phyloP scores from a whole-genome alignment of 495 filamentous ascomycete species.

The Penicillium roqueforti region DNA sequence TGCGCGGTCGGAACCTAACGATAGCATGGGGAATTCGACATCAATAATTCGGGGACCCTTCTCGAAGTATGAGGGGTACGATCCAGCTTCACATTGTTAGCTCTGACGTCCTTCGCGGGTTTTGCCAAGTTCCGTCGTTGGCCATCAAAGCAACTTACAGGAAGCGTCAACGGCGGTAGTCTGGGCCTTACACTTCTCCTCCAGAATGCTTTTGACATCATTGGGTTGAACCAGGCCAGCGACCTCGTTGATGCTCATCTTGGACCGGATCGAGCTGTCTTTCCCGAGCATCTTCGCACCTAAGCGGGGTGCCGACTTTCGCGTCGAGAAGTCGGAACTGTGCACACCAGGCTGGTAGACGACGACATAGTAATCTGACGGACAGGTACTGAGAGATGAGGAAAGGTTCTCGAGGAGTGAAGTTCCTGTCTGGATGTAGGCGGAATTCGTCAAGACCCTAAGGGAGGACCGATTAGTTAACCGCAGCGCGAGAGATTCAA shows the following conservation, averaged over 20 bases:
- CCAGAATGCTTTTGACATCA: conserved; percentile 48
- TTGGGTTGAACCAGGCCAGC: conserved; percentile 56
- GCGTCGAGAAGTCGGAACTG: conserved; percentile 56
- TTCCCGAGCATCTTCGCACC: conserved; percentile 48
- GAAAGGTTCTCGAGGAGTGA: conserved; percentile 31
- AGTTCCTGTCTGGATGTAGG: conserved; percentile 41
- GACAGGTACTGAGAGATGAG: conserved; percentile 57
- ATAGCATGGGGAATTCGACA: conserved; percentile 50
- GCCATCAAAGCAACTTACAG: conserved; percentile 44
- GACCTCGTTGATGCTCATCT: conserved; percentile 56
- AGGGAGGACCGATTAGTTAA: conserved; percentile 30
- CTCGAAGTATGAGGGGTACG: conserved; percentile 44
- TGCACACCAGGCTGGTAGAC: conserved; percentile 75
- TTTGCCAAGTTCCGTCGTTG: background rate
- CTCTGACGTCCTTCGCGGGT: background rate
- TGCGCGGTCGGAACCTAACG: conserved; percentile 34
- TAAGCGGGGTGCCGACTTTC: conserved; percentile 57
- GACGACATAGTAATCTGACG: conserved; percentile 74
- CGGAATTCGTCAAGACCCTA: conserved; percentile 44
- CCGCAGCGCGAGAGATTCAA: conserved; percentile 9
- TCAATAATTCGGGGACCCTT: conserved; percentile 45
- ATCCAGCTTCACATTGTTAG: conserved; percentile 37
- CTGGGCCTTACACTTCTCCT: conserved; percentile 50
- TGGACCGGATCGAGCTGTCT: conserved; percentile 48
- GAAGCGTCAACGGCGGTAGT: conserved; percentile 56